These are phyloP conservation scores for Salvia sclarea DNA, from an alignment of 305 asterid genomes.

Conservation along the genomic window DNA sequence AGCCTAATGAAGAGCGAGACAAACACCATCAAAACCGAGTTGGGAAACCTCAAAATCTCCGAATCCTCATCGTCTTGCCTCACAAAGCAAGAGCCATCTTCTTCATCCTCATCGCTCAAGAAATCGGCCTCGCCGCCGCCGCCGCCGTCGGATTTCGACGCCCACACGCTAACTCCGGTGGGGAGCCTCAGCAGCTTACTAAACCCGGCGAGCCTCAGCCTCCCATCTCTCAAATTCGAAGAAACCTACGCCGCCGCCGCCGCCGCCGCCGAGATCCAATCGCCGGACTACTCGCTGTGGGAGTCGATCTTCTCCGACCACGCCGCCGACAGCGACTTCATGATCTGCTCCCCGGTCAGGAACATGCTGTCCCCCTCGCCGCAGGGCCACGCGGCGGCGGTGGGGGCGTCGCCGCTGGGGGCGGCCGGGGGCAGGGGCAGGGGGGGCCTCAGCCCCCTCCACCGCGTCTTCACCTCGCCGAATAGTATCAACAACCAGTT, in stretches of 20 bases:
- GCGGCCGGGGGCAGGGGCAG: constrained; percentile 48
- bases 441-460: constrained; percentile 75
- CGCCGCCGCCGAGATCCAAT: constrained; percentile 47
- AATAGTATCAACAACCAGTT: constrained; percentile 59
- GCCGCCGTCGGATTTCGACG: constrained; percentile 38
- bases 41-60: constrained; percentile 38
- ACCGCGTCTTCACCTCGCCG: constrained; percentile 64
- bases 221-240: constrained; percentile 50
- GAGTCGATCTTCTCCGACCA: constrained; percentile 72
- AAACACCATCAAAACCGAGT: constrained; percentile 36
- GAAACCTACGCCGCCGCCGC: constrained; percentile 38
- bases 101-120: constrained; percentile 29
- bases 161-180: constrained; percentile 16
- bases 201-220: constrained; percentile 36
- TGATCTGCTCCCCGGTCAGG: constrained; percentile 73
- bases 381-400: too few species aligned
- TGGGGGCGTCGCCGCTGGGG: constrained; percentile 53
- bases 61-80: constrained; percentile 19
- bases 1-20: constrained; percentile 33
- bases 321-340: constrained; percentile 56
- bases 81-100: constrained; percentile 37
- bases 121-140: too few species aligned
- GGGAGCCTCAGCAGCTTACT: constrained; percentile 26
- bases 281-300: constrained; percentile 76
- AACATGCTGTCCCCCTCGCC: constrained; percentile 33